phyloP scores from a whole-genome alignment of 805 yeast species.

The Kuraishia capsulata region DNA sequence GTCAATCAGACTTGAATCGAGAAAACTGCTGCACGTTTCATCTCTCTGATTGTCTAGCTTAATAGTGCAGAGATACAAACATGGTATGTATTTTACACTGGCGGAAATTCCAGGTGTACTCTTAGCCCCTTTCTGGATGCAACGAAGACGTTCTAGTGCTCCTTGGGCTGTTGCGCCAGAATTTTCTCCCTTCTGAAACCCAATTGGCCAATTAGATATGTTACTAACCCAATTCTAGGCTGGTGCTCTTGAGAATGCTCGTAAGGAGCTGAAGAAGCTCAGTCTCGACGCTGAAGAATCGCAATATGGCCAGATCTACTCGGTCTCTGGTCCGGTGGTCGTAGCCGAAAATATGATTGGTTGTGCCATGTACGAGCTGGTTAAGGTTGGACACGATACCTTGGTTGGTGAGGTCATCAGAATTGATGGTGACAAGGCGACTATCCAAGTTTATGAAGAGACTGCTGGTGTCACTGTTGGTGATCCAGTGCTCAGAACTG shows the following conservation, averaged over 20 bases:
- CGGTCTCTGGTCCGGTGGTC: constrained; percentile 97
- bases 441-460: constrained; percentile 98
- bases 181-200: too few species aligned
- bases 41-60: too few species aligned
- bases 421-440: constrained; percentile 93
- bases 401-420: constrained; percentile 98
- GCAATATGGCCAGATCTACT: constrained; percentile 80
- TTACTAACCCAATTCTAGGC: constrained; percentile 39
- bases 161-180: too few species aligned
- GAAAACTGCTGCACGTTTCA: too few species aligned
- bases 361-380: constrained; percentile 99
- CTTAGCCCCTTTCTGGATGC: too few species aligned
- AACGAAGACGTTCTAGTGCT: too few species aligned
- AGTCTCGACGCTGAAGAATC: constrained; percentile 70
- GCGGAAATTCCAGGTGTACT: too few species aligned
- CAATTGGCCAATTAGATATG: too few species aligned
- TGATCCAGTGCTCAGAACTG: constrained; percentile 96
- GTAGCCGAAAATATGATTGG: constrained; percentile 99
- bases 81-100: too few species aligned
- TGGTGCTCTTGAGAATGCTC: constrained; percentile 95
- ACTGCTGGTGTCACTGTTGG: constrained; percentile 99
- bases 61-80: too few species aligned
- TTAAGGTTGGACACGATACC: constrained; percentile 93
- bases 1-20: too few species aligned
- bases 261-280: constrained; percentile 83